Base-by-base conservation (phyloP, 495 filamentous ascomycete species). In the Hypoxylon rickii region DNA sequence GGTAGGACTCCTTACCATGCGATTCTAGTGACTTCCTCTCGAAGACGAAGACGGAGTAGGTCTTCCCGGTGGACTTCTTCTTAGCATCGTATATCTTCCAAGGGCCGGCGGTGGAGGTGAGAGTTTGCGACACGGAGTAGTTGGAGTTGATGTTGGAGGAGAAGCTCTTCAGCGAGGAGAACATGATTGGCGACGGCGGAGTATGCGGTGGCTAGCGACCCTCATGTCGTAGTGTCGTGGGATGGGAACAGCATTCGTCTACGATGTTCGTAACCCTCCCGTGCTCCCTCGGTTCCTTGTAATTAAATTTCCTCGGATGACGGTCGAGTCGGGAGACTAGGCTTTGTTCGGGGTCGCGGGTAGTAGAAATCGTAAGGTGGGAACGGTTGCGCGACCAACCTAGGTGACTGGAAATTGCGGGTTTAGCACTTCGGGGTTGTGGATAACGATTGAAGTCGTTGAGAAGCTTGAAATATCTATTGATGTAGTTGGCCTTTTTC, bases 41-140 rank as follows among this genome's bases (percentile, higher is more conserved):
- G 69, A 98, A 97, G 55, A 96, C 86, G 65, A 97, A 98, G 53
- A 97, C 85, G 7, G 94, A 97, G 16, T 86, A 92, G 11, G 86
- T 71, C 58, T 93, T 96, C 26, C 85, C 87, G 0, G 91, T 94
- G 10, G 87, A 88, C 70, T 96, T 97, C 72, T 96, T 96, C 79
- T 95, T 97, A 37, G 89, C 95, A 75, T 95, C 89, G 76, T 90
- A 91, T 70, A 98, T 92, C 76, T 91, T 96, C 94, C 94, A 98
- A 18, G 92, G 89, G 16, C 94, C 94, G 17, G 92, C 88, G 24
- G 82, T 82, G 15, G 89, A 82, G 8, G 80, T 82, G 16, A 88
- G 81, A 44, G 81, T 79, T 15, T 85, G 76, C 6, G 89, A 83
- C 44, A 96, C 77, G 50, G 85, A 81, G 73, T 98, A 98, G 72